Conservation (phyloP, 768 basidiomycete species). For the Tricholoma hemisulphureum region DNA sequence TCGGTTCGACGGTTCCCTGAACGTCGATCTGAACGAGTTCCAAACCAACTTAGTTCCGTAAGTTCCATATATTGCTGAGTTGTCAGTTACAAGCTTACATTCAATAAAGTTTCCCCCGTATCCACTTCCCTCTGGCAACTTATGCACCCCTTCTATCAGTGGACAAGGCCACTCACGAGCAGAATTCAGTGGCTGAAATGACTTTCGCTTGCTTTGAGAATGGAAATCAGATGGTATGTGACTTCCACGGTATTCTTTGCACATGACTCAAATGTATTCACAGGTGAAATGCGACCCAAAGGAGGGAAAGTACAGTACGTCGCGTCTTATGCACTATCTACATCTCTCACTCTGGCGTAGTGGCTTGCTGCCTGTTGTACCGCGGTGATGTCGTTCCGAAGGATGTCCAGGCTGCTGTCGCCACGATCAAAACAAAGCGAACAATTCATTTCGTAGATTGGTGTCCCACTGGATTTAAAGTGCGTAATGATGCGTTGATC, state of each 20-base stretch:
- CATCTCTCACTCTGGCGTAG: constrained; percentile 35
- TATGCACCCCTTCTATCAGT: constrained; percentile 94
- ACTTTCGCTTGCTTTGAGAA: constrained; percentile 97
- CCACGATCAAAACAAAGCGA: constrained; percentile 93
- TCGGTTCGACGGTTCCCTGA: constrained; percentile 95
- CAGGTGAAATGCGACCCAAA: constrained; percentile 83
- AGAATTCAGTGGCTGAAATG: constrained; percentile 98
- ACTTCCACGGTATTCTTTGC: neutral
- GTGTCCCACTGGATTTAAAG: constrained; percentile 97
- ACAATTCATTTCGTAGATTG: constrained; percentile 99
- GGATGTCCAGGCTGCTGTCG: constrained; percentile 91
- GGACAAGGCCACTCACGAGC: constrained; percentile 94
- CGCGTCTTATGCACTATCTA: neutral
- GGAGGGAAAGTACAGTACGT: constrained; percentile 96
- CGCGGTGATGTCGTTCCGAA: constrained; percentile 97
- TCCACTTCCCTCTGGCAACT: constrained; percentile 97
- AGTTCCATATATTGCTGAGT: constrained; percentile 32
- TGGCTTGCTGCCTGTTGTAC: constrained; percentile 91
- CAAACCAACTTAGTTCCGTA: constrained; percentile 98
- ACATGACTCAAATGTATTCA: neutral
- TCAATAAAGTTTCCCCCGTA: constrained; percentile 81
- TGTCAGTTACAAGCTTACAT: constrained; percentile 9
- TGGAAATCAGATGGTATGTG: constrained; percentile 86
- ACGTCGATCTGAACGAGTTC: constrained; percentile 97
- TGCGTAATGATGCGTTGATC: constrained; percentile 20